phyloP scores from a whole-genome alignment of 2,329 filamentous ascomycete species.

The Apiospora aurea region DNA sequence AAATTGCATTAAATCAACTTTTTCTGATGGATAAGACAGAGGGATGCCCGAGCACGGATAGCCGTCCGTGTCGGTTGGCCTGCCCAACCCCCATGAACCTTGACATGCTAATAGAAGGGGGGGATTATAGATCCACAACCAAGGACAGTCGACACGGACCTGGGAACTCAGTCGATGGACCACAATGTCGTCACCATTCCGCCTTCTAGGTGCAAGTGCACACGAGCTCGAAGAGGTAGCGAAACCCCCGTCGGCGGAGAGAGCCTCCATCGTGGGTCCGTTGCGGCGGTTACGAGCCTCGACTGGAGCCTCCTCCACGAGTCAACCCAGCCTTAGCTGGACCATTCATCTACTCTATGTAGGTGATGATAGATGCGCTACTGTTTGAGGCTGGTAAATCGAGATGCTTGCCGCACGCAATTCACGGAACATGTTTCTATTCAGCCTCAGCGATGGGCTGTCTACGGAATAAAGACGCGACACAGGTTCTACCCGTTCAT shows the following conservation, averaged over 20 bases:
- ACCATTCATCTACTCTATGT: neutral
- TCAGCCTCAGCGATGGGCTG: neutral
- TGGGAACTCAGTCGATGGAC: conserved; percentile 5
- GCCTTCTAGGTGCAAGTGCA: neutral
- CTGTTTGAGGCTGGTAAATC: neutral
- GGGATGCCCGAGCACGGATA: neutral
- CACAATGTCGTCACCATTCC: conserved; percentile 22
- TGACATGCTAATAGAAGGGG: conserved; percentile 10
- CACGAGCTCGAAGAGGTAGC: neutral
- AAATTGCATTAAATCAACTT: conserved; percentile 15
- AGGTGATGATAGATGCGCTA: conserved; percentile 3
- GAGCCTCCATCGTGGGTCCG: conserved; percentile 12
- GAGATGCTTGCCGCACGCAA: neutral
- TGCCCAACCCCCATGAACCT: conserved; percentile 18
- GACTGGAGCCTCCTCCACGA: neutral
- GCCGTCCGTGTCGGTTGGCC: neutral
- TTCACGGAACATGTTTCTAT: neutral
- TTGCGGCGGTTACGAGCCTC: conserved; percentile 19
- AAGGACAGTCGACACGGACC: neutral
- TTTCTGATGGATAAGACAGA: conserved; percentile 1
- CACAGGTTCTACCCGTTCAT: neutral
- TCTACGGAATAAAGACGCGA: neutral
- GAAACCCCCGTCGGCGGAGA: conserved; percentile 8
- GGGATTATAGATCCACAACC: conserved; percentile 7
- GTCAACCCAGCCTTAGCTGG: conserved; percentile 5